Evolutionary conservation across 1,139 yeast species (phyloP), one percentile per base, ranked within the genome.

Genomic region (Hyphopichia khmerensis): DNA sequence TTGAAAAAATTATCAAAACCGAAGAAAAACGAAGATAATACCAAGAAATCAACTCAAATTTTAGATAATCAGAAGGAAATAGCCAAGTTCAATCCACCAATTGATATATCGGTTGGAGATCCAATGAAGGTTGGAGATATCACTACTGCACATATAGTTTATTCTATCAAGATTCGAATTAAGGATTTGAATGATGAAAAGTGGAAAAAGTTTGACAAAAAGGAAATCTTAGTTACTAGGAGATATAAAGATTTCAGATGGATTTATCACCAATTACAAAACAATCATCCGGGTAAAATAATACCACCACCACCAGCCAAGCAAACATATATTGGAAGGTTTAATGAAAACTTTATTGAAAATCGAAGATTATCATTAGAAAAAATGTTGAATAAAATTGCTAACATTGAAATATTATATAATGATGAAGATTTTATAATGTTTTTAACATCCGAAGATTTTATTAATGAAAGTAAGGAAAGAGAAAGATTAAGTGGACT

Each of bases 231-330:
- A n/a, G 96, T 88, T 0, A 75, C 87, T 4, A 73, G 96, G 56
- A 75, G 96, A 49, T 89, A 89, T 61, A 79, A 82, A 46, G 96
- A 89, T 59, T 89, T 89, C 64, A 70, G 78, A 71, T 72, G 98
- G 98, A 74, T 93, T 23, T 91, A 89, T 62, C 89, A 89, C 52
- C 96, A 93, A 53, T 70, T 93, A 29, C 89, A 87, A 56, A 79
- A 80, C 50, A 88, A 85, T 53, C 90, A 93, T 57, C 96, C 96
- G 26, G 99, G 99, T 1, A 73, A 79, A 44, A 85, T 95, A 34
- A 84, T 95, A 23, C 99, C 99, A 1, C 96, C 99, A 0, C 98
- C 99, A 10, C 99, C 99, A 1, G 88, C 89, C 32, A 95, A 95
- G 58, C 98, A 93, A 62, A 87, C 89, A 0, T 72, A 71, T 42